Base-by-base conservation (phyloP, 371 early-diverging fungal genomes). In the Catenaria anguillulae region DNA sequence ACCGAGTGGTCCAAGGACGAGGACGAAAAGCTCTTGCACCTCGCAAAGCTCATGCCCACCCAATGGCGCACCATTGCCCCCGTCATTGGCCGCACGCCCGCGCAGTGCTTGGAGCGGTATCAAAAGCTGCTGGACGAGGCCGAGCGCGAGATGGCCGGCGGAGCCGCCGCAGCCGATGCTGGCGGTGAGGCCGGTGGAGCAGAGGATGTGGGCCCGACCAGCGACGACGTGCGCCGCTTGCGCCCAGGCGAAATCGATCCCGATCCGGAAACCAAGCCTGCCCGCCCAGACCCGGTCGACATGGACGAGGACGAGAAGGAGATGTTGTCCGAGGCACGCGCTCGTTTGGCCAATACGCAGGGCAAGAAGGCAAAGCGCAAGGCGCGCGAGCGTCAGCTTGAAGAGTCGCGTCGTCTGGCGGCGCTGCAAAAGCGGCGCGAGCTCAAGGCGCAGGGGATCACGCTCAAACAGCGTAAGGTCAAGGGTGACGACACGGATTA, bases 271-370 rank as follows among this genome's bases (percentile, higher is more conserved):
- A 82, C 89, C 1, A 92, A 92, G 65, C 92, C 97, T 19, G 97
- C 97, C 1, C 79, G 95, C 23, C 97, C 97, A 4, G 97, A 97
- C 75, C 94, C 97, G 12, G 89, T 97, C 1, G 97, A 97, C 70
- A 94, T 96, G 98, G 96, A 97, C 65, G 96, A 96, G 70, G 97
- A 95, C 71, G 97, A 96, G 73, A 96, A 95, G 78, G 97, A 96
- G 70, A 96, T 96, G 97, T 77, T 96, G 33, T 90, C 92, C 4
- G 97, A 97, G 73, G 97, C 98, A 8, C 85, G 98, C 63, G 98
- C 98, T 23, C 83, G 98, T 72, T 75, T 97, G 62, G 98, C 98
- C 46, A 97, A 97, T 69, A 96, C 97, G 19, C 95, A 95, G 71
- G 98, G 98, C 62, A 97, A 97, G 69, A 97, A 97, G 68, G 96